phyloP scores from a whole-genome alignment of 305 asterid species.

The Solanum hybrid region DNA sequence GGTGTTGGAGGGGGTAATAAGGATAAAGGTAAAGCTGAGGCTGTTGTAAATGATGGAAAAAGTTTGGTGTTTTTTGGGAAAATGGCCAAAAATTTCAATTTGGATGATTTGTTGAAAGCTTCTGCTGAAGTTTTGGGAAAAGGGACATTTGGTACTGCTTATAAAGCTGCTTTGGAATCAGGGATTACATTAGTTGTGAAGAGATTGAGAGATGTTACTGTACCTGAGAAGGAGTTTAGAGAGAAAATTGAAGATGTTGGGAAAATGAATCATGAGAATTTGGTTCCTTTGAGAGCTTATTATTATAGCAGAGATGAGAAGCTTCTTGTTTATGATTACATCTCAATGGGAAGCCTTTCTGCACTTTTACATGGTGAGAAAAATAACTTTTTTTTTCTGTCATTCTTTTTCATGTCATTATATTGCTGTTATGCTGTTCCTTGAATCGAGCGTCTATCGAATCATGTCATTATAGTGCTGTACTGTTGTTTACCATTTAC shows the following conservation, averaged over 20 bases:
- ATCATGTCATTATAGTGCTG: neutral
- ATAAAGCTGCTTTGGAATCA: constrained; percentile 62
- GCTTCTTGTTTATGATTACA: constrained; percentile 72
- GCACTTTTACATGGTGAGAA: constrained; percentile 71
- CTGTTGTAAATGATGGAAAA: constrained; percentile 16
- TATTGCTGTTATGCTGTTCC: neutral
- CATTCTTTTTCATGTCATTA: neutral
- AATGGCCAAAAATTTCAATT: constrained; percentile 32
- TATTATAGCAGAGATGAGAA: constrained; percentile 54
- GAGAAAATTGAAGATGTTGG: constrained; percentile 66
- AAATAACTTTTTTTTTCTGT: neutral
- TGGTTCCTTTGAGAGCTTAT: constrained; percentile 72
- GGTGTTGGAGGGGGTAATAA: constrained; percentile 23
- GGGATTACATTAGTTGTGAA: constrained; percentile 65
- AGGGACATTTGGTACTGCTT: constrained; percentile 70
- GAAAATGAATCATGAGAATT: constrained; percentile 41
- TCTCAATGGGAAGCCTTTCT: constrained; percentile 85
- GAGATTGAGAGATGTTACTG: constrained; percentile 60
- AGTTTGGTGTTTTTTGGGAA: constrained; percentile 48
- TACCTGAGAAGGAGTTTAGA: constrained; percentile 55
- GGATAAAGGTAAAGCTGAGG: constrained; percentile 21
- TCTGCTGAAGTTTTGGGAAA: constrained; percentile 93
- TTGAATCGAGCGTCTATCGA: neutral
- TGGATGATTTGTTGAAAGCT: constrained; percentile 74
- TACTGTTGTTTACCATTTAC: neutral